A percentile compares a stretch with the other conserved stretches of the same genome.
phyloP scores from a whole-genome alignment of 306 rosid species.

The Abrus precatorius region DNA sequence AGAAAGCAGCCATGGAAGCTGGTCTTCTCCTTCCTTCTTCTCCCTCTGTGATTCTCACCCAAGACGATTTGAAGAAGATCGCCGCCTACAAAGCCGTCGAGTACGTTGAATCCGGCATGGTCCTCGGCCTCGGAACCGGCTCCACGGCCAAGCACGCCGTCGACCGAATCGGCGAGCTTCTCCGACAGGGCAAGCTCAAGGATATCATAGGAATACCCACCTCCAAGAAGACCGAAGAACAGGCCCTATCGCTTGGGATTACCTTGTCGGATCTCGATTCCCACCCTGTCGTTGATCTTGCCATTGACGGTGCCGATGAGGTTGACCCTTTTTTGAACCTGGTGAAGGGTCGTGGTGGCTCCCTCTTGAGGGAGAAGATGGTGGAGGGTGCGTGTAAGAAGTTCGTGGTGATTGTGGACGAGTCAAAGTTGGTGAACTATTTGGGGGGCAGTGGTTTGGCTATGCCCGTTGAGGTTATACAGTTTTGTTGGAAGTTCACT shows the following conservation, averaged over 20 bases:
- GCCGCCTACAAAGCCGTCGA: conserved; percentile 95
- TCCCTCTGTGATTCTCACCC: conserved; percentile 64
- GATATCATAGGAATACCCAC: conserved; percentile 86
- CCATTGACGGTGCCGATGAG: conserved; percentile 95
- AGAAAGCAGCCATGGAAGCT: conserved; percentile 69
- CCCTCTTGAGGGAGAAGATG: conserved; percentile 86
- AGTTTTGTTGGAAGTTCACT: conserved; percentile 83
- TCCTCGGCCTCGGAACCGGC: conserved; percentile 90
- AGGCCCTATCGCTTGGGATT: conserved; percentile 75
- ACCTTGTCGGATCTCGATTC: conserved; percentile 82
- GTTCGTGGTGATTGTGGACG: conserved; percentile 85
- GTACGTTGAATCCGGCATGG: conserved; percentile 87
- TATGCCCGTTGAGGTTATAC: conserved; percentile 84
- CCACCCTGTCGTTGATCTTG: conserved; percentile 75
- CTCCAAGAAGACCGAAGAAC: conserved; percentile 77
- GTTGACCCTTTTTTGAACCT: conserved; percentile 78
- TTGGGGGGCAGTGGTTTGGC: conserved; percentile 83
- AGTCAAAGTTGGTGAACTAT: conserved; percentile 73
- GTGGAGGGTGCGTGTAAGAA: conserved; percentile 79
- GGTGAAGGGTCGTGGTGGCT: conserved; percentile 93
- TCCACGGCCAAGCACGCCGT: conserved; percentile 91
- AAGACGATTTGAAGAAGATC: conserved; percentile 86
- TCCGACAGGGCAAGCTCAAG: conserved; percentile 70
- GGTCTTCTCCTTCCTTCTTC: conserved; percentile 62
- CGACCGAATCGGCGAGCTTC: conserved; percentile 79